Evolutionary conservation across 1,284 basidiomycete species (phyloP).

Genomic region (Heliocybe sulcata): DNA sequence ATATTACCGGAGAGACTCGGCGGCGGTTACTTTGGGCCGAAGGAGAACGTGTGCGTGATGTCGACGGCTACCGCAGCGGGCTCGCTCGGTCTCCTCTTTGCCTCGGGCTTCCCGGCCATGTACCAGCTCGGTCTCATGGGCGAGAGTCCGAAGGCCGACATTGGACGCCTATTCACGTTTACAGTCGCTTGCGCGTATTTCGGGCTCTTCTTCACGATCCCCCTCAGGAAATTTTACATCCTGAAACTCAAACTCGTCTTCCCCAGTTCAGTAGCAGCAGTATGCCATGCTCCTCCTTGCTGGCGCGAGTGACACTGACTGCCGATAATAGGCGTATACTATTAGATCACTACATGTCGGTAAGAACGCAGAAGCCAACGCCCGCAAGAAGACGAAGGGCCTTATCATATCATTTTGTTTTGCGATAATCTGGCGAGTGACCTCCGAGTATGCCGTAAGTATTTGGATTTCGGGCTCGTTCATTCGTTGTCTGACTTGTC

Average conservation of each 20-base stretch:
- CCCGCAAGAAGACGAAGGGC: neutral
- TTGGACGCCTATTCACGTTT: slow-evolving; percentile 50
- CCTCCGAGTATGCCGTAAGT: slow-evolving; percentile 42
- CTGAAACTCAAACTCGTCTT: slow-evolving; percentile 63
- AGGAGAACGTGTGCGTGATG: slow-evolving; percentile 57
- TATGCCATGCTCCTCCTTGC: slow-evolving; percentile 13
- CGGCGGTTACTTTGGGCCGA: slow-evolving; percentile 59
- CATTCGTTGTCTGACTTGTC: neutral
- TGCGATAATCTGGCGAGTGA: slow-evolving; percentile 30
- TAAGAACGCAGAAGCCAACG: slow-evolving; percentile 10
- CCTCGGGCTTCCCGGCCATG: slow-evolving; percentile 61
- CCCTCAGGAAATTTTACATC: slow-evolving; percentile 60
- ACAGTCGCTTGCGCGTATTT: slow-evolving; percentile 47
- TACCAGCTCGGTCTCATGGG: slow-evolving; percentile 48
- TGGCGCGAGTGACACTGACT: neutral
- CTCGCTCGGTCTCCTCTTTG: slow-evolving; percentile 56
- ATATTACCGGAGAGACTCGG: slow-evolving; percentile 39
- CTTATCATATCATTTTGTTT: slow-evolving; percentile 43
- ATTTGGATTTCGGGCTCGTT: neutral
- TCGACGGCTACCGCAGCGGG: slow-evolving; percentile 48
- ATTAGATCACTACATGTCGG: slow-evolving; percentile 58
- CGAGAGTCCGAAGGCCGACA: slow-evolving; percentile 36
- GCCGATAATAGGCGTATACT: slow-evolving; percentile 27
- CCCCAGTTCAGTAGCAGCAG: slow-evolving; percentile 65
- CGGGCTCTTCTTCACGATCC: slow-evolving; percentile 63